These are phyloP conservation scores for Selaginella moellendorffii DNA, from an alignment of 75 land plant genomes.

Conservation along the genomic window DNA sequence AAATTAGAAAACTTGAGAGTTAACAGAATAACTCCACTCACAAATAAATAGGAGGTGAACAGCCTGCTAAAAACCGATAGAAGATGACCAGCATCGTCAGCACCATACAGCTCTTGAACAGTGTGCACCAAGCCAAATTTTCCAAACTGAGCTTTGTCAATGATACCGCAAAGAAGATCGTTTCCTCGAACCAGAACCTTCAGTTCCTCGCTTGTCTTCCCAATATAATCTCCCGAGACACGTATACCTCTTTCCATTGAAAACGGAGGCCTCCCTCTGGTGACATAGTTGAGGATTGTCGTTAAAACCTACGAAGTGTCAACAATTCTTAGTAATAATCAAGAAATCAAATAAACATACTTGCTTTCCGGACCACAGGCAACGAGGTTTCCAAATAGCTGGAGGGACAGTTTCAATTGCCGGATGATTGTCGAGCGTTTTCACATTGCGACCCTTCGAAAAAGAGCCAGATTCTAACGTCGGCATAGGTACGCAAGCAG, in stretches of 20 bases:
- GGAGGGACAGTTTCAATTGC: constrained; percentile 40
- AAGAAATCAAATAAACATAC: constrained; percentile 18
- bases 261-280: constrained; percentile 47
- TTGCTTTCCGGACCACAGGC: constrained; percentile 93
- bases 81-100: constrained; percentile 61
- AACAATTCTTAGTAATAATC: too few species aligned
- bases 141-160: constrained; percentile 96
- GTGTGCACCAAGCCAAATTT: constrained; percentile 81
- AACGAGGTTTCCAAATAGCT: constrained; percentile 69
- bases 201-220: constrained; percentile 35
- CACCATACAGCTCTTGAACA: constrained; percentile 88
- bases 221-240: constrained; percentile 36
- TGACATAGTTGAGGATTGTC: constrained; percentile 57
- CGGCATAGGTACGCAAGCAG: constrained; percentile 35
- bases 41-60: constrained; percentile 81
- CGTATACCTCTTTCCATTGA: constrained; percentile 39
- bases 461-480: constrained; percentile 11
- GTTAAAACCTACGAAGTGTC: constrained; percentile 48
- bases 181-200: constrained; percentile 45
- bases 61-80: constrained; percentile 75
- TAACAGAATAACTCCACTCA: constrained; percentile 6
- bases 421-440: constrained; percentile 26
- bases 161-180: constrained; percentile 66
- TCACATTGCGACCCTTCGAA: constrained; percentile 23
- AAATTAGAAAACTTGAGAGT: not conserved